Conservation (phyloP, 2,329 filamentous ascomycete genomes). For the Teratosphaeria zuluensis region DNA sequence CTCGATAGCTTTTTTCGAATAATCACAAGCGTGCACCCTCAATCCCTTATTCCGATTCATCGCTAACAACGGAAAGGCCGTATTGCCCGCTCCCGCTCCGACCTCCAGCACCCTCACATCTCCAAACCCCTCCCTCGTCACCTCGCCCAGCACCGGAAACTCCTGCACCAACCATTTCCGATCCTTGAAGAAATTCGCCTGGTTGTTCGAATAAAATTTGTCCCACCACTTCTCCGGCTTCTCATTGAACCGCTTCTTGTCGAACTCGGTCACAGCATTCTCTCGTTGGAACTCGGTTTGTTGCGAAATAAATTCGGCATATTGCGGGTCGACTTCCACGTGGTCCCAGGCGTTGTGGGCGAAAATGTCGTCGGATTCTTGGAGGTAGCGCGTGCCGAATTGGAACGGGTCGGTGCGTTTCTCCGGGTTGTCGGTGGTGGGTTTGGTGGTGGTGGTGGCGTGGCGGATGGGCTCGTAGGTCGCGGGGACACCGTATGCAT, state of each 20-base stretch:
- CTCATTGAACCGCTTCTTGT: slow-evolving; percentile 80
- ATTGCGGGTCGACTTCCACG: slow-evolving; percentile 82
- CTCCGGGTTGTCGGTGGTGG: slow-evolving; percentile 63
- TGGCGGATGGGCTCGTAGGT: slow-evolving; percentile 36
- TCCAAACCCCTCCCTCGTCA: slow-evolving; percentile 62
- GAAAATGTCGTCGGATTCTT: slow-evolving; percentile 80
- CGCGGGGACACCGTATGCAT: slow-evolving; percentile 43
- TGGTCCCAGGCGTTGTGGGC: slow-evolving; percentile 99
- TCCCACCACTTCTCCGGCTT: slow-evolving; percentile 98
- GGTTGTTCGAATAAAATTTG: slow-evolving; percentile 95
- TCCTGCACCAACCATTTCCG: slow-evolving; percentile 95
- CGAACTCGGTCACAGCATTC: slow-evolving; percentile 83
- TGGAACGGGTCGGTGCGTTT: slow-evolving; percentile 90
- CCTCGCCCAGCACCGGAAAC: slow-evolving; percentile 74
- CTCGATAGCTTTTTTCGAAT: slow-evolving; percentile 88
- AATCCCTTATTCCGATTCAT: slow-evolving; percentile 74
- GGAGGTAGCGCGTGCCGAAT: slow-evolving; percentile 81
- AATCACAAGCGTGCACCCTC: slow-evolving; percentile 89
- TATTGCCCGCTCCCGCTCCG: slow-evolving; percentile 91
- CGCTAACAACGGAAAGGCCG: slow-evolving; percentile 80
- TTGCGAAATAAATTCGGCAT: slow-evolving; percentile 72
- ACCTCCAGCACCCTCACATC: slow-evolving; percentile 72
- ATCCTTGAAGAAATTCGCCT: slow-evolving; percentile 96
- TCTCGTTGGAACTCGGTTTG: slow-evolving; percentile 80
- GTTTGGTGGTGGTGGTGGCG: slow-evolving; percentile 44